phyloP scores from a whole-genome alignment of 306 rosid species.

The Casuarina glauca region DNA sequence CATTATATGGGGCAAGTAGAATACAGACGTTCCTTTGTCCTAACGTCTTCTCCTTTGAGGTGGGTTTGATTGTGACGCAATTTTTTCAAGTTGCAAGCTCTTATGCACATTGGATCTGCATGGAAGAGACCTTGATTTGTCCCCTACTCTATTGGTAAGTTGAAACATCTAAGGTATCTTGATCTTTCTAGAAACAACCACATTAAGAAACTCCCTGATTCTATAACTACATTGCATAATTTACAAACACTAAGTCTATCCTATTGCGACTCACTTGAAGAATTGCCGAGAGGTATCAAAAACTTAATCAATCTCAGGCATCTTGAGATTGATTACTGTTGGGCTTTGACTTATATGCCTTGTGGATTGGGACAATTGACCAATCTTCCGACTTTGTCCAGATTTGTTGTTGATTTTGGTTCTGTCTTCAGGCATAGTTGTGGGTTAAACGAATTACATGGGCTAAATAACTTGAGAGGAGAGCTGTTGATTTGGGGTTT shows the following conservation, averaged over 20 bases:
- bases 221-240: neutral
- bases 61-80: neutral
- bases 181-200: neutral
- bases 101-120: neutral
- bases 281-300: constrained; percentile 11
- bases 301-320: too few species aligned
- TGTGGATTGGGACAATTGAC: neutral
- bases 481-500: constrained; percentile 1
- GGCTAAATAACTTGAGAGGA: neutral
- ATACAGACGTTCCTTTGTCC: constrained; percentile 10
- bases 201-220: neutral
- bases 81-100: neutral
- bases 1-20: neutral
- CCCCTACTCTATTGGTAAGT: neutral
- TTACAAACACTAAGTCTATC: constrained; percentile 1
- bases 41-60: fast-evolving
- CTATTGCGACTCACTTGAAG: neutral
- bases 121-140: too few species aligned
- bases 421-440: neutral
- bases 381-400: neutral
- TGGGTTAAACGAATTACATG: neutral
- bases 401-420: constrained; percentile 1
- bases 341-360: constrained; percentile 12
- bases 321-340: neutral
- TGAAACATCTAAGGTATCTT: neutral